These are phyloP conservation scores for Pyrus betulifolia DNA, from an alignment of 306 rosid genomes.

Conservation along the genomic window DNA sequence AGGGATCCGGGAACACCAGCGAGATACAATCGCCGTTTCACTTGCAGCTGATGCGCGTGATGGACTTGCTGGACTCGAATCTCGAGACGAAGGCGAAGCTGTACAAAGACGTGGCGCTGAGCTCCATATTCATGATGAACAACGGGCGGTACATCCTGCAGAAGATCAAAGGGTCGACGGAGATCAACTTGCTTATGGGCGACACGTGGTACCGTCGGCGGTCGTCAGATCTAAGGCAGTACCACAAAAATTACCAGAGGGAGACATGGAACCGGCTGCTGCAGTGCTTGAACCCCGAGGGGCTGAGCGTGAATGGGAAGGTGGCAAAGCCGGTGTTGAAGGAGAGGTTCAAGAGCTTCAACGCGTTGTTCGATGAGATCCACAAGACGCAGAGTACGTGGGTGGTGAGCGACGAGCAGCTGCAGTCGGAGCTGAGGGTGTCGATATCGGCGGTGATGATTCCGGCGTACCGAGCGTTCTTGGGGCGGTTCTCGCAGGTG, in stretches of 20 bases:
- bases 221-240: constrained; percentile 41
- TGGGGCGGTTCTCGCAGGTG: constrained; percentile 62
- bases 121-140: constrained; percentile 69
- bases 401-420: constrained; percentile 78
- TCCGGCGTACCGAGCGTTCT: constrained; percentile 70
- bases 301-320: constrained; percentile 37
- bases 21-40: constrained; percentile 31
- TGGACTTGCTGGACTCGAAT: constrained; percentile 55
- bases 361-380: constrained; percentile 61
- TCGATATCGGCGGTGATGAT: constrained; percentile 65
- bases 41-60: constrained; percentile 27
- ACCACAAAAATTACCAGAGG: constrained; percentile 62
- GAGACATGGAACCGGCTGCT: constrained; percentile 71
- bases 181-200: constrained; percentile 51
- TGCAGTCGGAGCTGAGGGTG: constrained; percentile 66
- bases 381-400: constrained; percentile 64
- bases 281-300: constrained; percentile 49
- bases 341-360: constrained; percentile 70
- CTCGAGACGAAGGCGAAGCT: constrained; percentile 45
- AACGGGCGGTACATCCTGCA: constrained; percentile 71
- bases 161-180: constrained; percentile 55
- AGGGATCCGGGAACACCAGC: not conserved
- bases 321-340: constrained; percentile 47
- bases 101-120: constrained; percentile 44
- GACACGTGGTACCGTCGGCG: constrained; percentile 58